Conservation (phyloP, 148 eudicot species). For the Polygonum maritimum region DNA sequence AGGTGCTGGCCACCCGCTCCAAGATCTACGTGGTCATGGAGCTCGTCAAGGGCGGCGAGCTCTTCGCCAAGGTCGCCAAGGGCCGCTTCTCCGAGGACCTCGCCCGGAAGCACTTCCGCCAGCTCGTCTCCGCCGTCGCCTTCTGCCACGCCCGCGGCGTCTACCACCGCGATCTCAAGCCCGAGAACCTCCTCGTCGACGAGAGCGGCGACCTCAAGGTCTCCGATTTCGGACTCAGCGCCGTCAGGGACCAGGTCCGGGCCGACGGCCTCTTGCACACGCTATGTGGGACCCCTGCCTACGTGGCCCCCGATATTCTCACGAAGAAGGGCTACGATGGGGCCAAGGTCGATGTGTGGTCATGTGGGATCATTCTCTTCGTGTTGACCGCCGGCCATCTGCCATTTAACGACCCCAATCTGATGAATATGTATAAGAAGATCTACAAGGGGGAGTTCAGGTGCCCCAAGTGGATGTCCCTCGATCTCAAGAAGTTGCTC, state of each 20-base stretch:
- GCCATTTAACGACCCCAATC: constrained; percentile 67
- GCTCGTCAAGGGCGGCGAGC: constrained; percentile 63
- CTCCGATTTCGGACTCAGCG: constrained; percentile 70
- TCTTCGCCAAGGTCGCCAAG: constrained; percentile 58
- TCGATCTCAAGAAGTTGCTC: constrained; percentile 41
- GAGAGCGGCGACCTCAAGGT: constrained; percentile 57
- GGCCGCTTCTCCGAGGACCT: constrained; percentile 59
- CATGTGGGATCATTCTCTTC: constrained; percentile 63
- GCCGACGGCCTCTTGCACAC: constrained; percentile 58
- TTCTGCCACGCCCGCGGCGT: constrained; percentile 70
- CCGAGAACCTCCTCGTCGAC: constrained; percentile 61
- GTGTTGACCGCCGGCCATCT: constrained; percentile 61
- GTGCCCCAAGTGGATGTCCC: constrained; percentile 62
- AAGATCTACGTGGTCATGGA: constrained; percentile 71
- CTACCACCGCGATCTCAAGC: constrained; percentile 69
- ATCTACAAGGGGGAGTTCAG: constrained; percentile 64
- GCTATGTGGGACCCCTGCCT: constrained; percentile 90
- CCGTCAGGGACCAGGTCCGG: constrained; percentile 31
- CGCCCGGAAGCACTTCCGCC: constrained; percentile 51
- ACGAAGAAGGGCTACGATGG: constrained; percentile 69
- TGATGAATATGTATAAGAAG: constrained; percentile 65
- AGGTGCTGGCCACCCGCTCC: constrained; percentile 52
- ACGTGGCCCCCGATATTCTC: constrained; percentile 77
- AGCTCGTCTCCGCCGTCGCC: constrained; percentile 54
- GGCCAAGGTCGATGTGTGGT: constrained; percentile 66